A percentile compares a stretch with the other conserved stretches of the same genome.
phyloP scores from a whole-genome alignment of 768 basidiomycete species.

The Pisolithus orientalis region DNA sequence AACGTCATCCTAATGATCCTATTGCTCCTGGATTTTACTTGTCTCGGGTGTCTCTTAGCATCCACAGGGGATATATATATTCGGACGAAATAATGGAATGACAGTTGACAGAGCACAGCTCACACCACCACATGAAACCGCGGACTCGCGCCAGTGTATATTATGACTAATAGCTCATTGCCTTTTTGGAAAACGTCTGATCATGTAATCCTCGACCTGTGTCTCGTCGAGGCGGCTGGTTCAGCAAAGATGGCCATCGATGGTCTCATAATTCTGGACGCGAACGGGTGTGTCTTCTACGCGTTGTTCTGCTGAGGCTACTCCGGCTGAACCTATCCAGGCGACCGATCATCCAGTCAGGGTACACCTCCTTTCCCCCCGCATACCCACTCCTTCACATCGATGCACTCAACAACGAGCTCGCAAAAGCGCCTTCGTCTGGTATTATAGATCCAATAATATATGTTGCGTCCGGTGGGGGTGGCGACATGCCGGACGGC shows the following conservation, averaged over 20 bases:
- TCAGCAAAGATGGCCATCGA: conserved; percentile 59
- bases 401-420: conserved; percentile 73
- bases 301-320: not conserved
- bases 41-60: too few species aligned
- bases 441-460: conserved; percentile 70
- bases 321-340: conserved; percentile 29
- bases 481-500: conserved; percentile 35
- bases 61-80: too few species aligned
- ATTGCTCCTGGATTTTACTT: too few species aligned
- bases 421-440: conserved; percentile 47
- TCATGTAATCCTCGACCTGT: not conserved
- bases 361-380: conserved; percentile 70
- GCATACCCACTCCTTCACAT: conserved; percentile 83
- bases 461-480: conserved; percentile 42
- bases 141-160: too few species aligned
- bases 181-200: too few species aligned
- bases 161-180: too few species aligned
- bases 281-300: conserved; percentile 49
- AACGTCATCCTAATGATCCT: too few species aligned
- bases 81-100: too few species aligned
- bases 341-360: conserved; percentile 83
- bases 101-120: too few species aligned
- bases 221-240: not conserved
- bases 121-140: too few species aligned
- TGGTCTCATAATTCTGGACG: conserved; percentile 75